Evolutionary conservation across 2,329 filamentous ascomycete species (phyloP), one percentile per base, ranked within the genome.

Genomic region (Ustulina deusta): DNA sequence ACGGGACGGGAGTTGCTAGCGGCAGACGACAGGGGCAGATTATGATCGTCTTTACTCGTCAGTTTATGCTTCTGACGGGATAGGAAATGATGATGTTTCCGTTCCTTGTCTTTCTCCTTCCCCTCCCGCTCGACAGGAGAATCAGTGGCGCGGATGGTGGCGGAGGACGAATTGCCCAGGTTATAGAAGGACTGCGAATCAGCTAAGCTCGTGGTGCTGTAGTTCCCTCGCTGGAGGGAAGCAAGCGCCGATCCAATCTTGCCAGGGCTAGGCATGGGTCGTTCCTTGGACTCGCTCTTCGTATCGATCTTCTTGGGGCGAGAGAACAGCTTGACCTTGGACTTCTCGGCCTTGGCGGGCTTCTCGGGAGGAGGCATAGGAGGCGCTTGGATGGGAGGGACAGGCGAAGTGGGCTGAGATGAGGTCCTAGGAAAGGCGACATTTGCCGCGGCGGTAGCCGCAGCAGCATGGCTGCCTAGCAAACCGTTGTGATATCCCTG

Each of bases 301-400:
- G 89, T 88, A 58, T 87, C 86, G 73, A 93, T 92, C 80, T 91
- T 93, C 75, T 91, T 91, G 0, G 91, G 91, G 58, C 92, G 87
- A 6, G 90, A 93, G 77, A 94, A 94, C 32, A 95, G 84, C 82
- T 95, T 95, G 78, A 93, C 91, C 80, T 93, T 94, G 69, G 89
- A 89, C 79, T 93, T 92, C 74, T 93, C 90, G 32, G 87, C 83
- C 73, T 88, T 87, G 36, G 78, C 74, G 25, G 86, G 85, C 78
- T 91, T 90, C 72, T 91, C 89, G 2, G 83, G 80, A 79, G 78
- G 78, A 34, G 70, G 70, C 69, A 73, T 79, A 61, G 69, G 69
- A 42, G 73, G 74, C 13, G 77, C 73, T 34, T 74, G 77, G 17
- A 78, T 68, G 5, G 80, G 78, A 9, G 83, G 77, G 32, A 80